Evolutionary conservation across 306 rosid genomes (phyloP).

Genomic region (Carpinus fangiana): DNA sequence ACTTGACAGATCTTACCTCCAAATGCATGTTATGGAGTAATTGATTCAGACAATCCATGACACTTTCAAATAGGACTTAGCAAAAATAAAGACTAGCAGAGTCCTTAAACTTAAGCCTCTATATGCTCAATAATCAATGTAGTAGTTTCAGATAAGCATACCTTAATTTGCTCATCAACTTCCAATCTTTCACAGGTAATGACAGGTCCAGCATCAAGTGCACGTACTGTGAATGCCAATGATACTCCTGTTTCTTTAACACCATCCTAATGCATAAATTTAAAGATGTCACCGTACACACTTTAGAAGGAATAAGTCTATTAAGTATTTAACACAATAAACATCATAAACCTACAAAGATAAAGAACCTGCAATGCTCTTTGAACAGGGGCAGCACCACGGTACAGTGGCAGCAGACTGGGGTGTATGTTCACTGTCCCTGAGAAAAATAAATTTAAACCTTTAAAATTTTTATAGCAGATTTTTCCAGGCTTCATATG

Average conservation of each 20-base stretch:
- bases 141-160: constrained; percentile 17
- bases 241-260: constrained; percentile 85
- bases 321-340: constrained; percentile 2
- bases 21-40: background rate
- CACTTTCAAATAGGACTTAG: background rate
- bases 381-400: constrained; percentile 98
- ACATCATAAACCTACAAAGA: background rate
- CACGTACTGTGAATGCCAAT: constrained; percentile 87
- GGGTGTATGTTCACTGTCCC: constrained; percentile 96
- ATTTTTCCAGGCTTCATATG: constrained; percentile 7
- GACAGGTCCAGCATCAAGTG: constrained; percentile 89
- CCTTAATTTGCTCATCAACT: constrained; percentile 79
- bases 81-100: background rate
- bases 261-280: constrained; percentile 62
- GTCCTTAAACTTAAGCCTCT: background rate
- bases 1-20: constrained; percentile 15
- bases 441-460: constrained; percentile 33
- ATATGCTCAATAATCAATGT: background rate
- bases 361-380: constrained; percentile 78
- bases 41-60: constrained; percentile 17
- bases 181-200: constrained; percentile 59
- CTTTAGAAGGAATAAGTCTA: background rate
- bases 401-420: constrained; percentile 76
- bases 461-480: constrained; percentile 7
- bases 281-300: background rate